Conservation (phyloP, 139 green algal species). For the Marvania coccoides region DNA sequence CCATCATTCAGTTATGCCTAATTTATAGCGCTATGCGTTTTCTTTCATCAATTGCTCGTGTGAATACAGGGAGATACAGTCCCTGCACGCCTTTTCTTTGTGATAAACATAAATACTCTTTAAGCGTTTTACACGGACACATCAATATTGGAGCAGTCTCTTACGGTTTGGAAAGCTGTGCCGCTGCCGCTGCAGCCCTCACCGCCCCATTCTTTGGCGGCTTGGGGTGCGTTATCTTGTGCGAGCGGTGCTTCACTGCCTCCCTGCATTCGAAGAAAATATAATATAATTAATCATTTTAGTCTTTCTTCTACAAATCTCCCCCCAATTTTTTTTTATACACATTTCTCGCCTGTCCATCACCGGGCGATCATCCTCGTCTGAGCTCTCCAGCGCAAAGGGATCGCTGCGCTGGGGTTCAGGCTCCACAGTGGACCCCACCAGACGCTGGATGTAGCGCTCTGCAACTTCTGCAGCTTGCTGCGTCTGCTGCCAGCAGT, state of each 20-base stretch:
- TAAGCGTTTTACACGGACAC: no score
- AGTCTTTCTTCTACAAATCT: not conserved
- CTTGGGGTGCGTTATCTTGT: not conserved
- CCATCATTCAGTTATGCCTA: no score
- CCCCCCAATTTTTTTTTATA: not conserved
- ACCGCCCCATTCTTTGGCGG: not conserved
- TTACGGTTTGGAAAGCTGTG: no score
- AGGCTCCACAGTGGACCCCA: not conserved
- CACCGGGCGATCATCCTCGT: not conserved
- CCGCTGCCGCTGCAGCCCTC: no score
- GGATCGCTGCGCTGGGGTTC: not conserved
- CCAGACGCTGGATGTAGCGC: not conserved
- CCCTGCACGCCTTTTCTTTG: no score
- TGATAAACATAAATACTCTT: no score
- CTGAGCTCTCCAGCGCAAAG: not conserved
- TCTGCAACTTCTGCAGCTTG: not conserved
- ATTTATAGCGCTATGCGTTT: no score
- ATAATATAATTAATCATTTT: not conserved
- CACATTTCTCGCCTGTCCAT: not conserved
- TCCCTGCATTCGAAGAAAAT: not conserved
- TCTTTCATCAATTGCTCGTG: no score
- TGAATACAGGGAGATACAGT: no score
- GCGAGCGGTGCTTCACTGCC: not conserved
- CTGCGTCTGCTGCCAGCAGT: not conserved
- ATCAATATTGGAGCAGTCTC: no score